Evolutionary conservation across 2,329 filamentous ascomycete species (phyloP), one percentile per base, ranked within the genome.

Genomic region (Neonectria ditissima): DNA sequence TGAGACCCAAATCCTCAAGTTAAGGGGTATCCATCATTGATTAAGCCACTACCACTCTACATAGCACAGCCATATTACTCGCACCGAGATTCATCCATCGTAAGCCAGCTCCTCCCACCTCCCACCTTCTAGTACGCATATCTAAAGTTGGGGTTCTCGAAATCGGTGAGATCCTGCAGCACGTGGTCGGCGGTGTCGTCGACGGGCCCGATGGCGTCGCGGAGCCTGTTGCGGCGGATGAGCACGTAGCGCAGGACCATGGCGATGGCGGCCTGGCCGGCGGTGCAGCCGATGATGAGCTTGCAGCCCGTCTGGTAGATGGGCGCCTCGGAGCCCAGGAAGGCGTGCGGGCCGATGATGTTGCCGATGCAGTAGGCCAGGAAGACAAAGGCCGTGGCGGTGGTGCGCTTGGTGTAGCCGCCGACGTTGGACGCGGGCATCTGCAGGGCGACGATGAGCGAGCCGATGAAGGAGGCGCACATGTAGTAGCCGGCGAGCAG

Each of bases 391-490:
- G 82, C 83, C 2, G 82, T 81, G 2, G 78, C 76, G 0, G 82
- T 83, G 4, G 80, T 80, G 16, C 82, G 77, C 74, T 84, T 84
- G 0, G 82, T 84, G 65, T 84, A 84, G 5, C 82, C 82, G 1
- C 79, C 83, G 1, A 85, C 71, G 55, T 85, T 85, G 28, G 80
- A 78, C 1, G 83, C 80, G 4, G 84, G 84, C 75, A 86, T 80
- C 66, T 86, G 86, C 18, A 88, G 77, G 0, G 84, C 84, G 2
- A 87, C 77, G 1, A 87, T 84, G n/a, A 88, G 77, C 4, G 83
- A 82, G 1, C 82, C 80, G 2, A 88, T 84, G 53, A 81, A 87
- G 1, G 81, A 76, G 0, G 83, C 78, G n/a, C 71, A 73, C 71
- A 87, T 81, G 68, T 87, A 88, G 69, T 86, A 86, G 0, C 82